Base-by-base conservation (phyloP, 177 flowering plant species). In the Tripterygium wilfordii region DNA sequence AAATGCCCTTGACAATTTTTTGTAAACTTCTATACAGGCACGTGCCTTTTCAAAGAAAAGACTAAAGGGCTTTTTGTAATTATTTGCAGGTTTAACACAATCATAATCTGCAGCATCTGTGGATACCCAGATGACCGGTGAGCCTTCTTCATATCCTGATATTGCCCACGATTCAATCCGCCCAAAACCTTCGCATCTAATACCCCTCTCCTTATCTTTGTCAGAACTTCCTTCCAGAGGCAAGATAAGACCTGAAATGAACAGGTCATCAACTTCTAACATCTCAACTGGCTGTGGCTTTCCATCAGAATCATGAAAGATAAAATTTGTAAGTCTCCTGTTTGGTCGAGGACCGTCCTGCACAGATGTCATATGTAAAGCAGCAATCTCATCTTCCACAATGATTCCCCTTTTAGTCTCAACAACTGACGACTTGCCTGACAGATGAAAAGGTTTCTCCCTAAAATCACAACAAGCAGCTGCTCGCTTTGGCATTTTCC, bases 71-170 rank as follows among this genome's bases (percentile, higher is more conserved):
- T 71, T 80, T 55, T 70, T 83, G 66, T 85, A 91, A 27, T 46
- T 40, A 14, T 51, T 47, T 13, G 85, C 72, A 31, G 98, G 90
- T 53, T 79, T 85, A 1, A 75, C 22, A 51, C 96, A 88, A n/a
- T 76, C 80, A 63, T 88, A 91, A 54, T 91, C 96, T 30, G 90
- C 86, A 22, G 74, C 10, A 16, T 78, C 88, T 1, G 98, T 91
- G 0, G 90, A 75, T 5, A 91, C 44, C 98, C 98, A 91, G 35
- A 88, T 62, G 0, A 76, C 75, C 0, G 94, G 95, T 0, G 58
- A 57, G 16, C 94, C 95, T 12, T 85, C 96, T 48, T 91, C 96
- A 63, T 83, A 91, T 19, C 98, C 98, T 47, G 98, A 91, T 22
- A 91, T 78, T 0, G 71, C 62, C 96, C 98, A 91, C 1, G 74